Conservation (phyloP, 495 filamentous ascomycete genomes). For the Neurospora sp. region DNA sequence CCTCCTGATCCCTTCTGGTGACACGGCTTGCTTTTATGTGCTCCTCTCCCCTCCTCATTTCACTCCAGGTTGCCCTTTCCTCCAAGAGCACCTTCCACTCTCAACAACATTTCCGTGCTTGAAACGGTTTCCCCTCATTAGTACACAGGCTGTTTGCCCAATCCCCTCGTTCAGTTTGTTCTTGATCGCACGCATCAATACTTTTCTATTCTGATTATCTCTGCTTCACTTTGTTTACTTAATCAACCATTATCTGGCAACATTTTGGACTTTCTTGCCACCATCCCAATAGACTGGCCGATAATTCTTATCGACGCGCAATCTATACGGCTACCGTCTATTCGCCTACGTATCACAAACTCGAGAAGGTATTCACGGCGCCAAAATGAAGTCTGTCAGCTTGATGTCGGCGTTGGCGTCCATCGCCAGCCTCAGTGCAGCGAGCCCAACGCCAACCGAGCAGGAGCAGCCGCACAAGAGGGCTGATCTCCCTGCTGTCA, state of each 20-base stretch:
- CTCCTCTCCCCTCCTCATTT: not conserved
- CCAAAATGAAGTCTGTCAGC: constrained; percentile 12
- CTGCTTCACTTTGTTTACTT: not conserved
- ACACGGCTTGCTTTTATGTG: not conserved
- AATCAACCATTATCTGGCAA: not conserved
- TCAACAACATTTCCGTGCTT: not conserved
- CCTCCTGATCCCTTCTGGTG: not conserved
- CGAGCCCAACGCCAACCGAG: constrained; percentile 47
- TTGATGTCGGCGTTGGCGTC: constrained; percentile 45
- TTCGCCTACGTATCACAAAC: not conserved
- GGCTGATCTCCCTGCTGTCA: constrained; percentile 31
- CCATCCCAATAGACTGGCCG: not conserved
- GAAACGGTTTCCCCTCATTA: not conserved
- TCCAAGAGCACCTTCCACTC: not conserved
- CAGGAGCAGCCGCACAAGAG: constrained; percentile 46
- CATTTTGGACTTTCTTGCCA: not conserved
- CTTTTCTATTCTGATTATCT: not conserved
- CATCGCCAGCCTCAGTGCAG: constrained; percentile 40
- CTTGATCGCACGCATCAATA: not conserved
- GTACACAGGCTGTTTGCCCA: not conserved
- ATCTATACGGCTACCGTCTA: not conserved
- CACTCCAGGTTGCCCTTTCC: not conserved
- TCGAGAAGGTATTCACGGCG: not conserved
- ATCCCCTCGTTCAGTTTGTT: not conserved
- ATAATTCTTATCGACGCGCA: not conserved